These are phyloP conservation scores for Viridothelium virens DNA, from an alignment of 495 filamentous ascomycete genomes.

Conservation along the genomic window DNA sequence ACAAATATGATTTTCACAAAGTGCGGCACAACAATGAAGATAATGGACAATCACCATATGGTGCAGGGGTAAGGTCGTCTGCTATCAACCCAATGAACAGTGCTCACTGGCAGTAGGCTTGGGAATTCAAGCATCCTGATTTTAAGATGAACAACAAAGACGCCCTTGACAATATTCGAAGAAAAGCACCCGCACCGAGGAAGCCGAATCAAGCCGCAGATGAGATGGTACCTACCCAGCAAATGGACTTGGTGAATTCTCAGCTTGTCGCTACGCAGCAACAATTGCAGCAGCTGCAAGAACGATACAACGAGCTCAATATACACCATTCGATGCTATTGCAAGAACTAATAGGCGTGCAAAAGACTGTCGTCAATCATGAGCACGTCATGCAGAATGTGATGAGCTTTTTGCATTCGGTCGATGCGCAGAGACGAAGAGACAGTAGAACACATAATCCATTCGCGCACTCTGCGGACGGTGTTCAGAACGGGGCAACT, in stretches of 20 bases:
- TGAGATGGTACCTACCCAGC: constrained; percentile 73
- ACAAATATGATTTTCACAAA: constrained; percentile 99
- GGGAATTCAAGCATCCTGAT: constrained; percentile 98
- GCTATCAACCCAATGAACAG: not conserved
- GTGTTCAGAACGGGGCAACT: constrained; percentile 25
- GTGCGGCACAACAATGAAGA: constrained; percentile 95
- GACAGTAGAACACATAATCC: constrained; percentile 50
- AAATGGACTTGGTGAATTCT: constrained; percentile 81
- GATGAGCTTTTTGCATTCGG: constrained; percentile 59
- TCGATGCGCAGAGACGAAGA: constrained; percentile 57
- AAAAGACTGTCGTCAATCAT: constrained; percentile 82
- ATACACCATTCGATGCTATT: constrained; percentile 80
- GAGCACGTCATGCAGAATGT: constrained; percentile 67
- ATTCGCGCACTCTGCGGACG: constrained; percentile 35
- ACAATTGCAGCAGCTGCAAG: constrained; percentile 77
- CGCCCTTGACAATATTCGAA: constrained; percentile 89
- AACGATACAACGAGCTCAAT: constrained; percentile 74
- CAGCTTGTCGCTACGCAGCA: constrained; percentile 86
- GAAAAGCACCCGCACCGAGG: constrained; percentile 88
- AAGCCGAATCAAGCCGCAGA: constrained; percentile 59
- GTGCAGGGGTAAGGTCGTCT: constrained; percentile 62
- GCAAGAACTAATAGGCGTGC: constrained; percentile 77
- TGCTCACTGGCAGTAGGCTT: constrained; percentile 53
- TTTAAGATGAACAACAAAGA: constrained; percentile 95
- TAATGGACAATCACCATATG: constrained; percentile 81